Evolutionary conservation across 805 yeast genomes (phyloP), one percentile per base, ranked within the genome.

Genomic region (Candida peoriensis): DNA sequence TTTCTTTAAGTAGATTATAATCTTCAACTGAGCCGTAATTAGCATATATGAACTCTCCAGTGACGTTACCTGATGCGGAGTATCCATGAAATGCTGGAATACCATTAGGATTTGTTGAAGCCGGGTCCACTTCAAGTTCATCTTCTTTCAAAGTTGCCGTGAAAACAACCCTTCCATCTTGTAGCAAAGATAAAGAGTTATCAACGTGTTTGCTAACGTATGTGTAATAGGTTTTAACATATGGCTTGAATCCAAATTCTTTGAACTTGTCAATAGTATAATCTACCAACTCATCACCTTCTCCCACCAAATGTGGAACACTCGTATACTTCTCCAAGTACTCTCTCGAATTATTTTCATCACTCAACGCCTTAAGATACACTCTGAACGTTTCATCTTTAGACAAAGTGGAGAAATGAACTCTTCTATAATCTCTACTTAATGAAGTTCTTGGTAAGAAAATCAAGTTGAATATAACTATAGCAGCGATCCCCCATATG

Each of bases 361-460:
- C 44, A 20, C 50, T 43, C 28, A 74, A 49, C 3, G 63, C 47
- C 16, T 60, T 61, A 32, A 84, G 52, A 44, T 70, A 78, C 14
- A 75, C 56, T 22, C 96, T 65, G 45, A 82, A 78, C 20, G 82
- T 68, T 43, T 88, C 96, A 8, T 76, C 70, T 36, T 68, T 70
- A 3, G 95, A 79, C 32, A 85, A 53, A 34, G 64, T 70, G 23
- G 77, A 69, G 21, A 80, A 78, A 57, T 86, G 85, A 44, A 85
- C 56, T 32, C 96, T 62, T 47, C 90, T 70, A 48, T 83, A 75
- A 57, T 89, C 96, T 44, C 95, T 64, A 32, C 82, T 76, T 14
- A 86, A 62, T 2, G 95, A 84, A 1, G 97, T 85, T 38, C 96
- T 59, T 2, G 96, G 96, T 12, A 87, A 64, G 54, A 88, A 88